These are phyloP conservation scores for Purpureocillium lavendulum DNA, from an alignment of 2,329 filamentous ascomycete species.

Conservation along the genomic window DNA sequence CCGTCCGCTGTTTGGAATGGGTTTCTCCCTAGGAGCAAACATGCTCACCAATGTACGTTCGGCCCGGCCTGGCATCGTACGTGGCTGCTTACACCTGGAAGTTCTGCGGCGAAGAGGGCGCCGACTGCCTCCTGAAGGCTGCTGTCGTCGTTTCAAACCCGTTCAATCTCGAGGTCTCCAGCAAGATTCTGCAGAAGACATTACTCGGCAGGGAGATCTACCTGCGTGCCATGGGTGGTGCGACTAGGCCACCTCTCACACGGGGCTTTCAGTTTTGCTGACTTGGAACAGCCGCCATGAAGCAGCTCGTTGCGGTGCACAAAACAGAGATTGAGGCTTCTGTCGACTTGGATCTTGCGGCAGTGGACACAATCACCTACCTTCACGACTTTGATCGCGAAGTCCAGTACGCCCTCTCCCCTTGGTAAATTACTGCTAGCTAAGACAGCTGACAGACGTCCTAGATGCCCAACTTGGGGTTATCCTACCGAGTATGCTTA, in stretches of 20 bases:
- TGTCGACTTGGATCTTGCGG: slow-evolving; percentile 60
- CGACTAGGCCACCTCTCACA: slow-evolving; percentile 15
- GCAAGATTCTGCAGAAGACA: slow-evolving; percentile 53
- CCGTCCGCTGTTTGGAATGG: slow-evolving; percentile 78
- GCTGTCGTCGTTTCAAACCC: slow-evolving; percentile 67
- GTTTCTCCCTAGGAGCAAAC: slow-evolving; percentile 90
- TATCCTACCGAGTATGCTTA: slow-evolving; percentile 92
- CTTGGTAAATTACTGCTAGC: neutral
- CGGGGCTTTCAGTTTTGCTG: slow-evolving; percentile 9
- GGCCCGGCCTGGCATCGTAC: too few relatives aligned
- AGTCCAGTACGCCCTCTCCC: slow-evolving; percentile 33
- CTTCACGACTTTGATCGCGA: slow-evolving; percentile 84
- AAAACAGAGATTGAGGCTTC: slow-evolving; percentile 61
- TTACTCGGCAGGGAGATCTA: slow-evolving; percentile 65
- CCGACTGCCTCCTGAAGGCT: slow-evolving; percentile 57
- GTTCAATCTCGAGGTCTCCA: slow-evolving; percentile 67
- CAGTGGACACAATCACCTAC: slow-evolving; percentile 62
- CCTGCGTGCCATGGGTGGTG: slow-evolving; percentile 53
- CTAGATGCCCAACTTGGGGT: slow-evolving; percentile 71
- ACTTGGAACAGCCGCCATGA: slow-evolving; percentile 42
- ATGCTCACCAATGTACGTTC: slow-evolving; percentile 80
- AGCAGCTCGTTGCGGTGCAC: slow-evolving; percentile 60
- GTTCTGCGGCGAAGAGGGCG: slow-evolving; percentile 89
- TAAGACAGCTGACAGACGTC: slow-evolving; percentile 34
- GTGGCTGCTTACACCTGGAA: slow-evolving; percentile 8